These are phyloP conservation scores for Glebionis coronaria DNA, from an alignment of 129 eudicot genomes.

Conservation along the genomic window DNA sequence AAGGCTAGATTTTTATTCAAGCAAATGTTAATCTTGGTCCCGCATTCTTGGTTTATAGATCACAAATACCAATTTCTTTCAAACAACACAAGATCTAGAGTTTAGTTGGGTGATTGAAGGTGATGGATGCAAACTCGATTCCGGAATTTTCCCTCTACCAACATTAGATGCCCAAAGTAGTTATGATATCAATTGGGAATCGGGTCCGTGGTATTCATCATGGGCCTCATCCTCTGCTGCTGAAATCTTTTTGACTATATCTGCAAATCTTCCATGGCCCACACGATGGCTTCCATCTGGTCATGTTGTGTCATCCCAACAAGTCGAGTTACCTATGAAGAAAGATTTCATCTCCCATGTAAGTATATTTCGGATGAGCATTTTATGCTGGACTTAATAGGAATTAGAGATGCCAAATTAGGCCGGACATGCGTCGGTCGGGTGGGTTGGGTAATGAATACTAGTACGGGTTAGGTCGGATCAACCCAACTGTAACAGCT, in stretches of 20 bases:
- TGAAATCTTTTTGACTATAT: conserved; percentile 65
- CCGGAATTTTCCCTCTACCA: conserved; percentile 57
- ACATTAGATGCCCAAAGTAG: conserved; percentile 61
- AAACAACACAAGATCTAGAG: conserved; percentile 59
- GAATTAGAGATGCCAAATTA: background rate
- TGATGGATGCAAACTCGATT: conserved; percentile 78
- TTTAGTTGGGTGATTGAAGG: conserved; percentile 71
- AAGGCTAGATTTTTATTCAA: background rate
- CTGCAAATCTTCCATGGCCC: conserved; percentile 48
- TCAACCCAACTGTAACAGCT: too few relatives aligned
- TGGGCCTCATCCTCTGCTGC: conserved; percentile 57
- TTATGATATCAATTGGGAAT: conserved; percentile 57
- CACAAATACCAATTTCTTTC: conserved; percentile 62
- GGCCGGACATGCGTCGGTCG: background rate
- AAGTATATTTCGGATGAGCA: conserved; percentile 24
- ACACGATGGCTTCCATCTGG: conserved; percentile 81
- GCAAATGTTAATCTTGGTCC: conserved; percentile 13
- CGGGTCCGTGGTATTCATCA: conserved; percentile 62
- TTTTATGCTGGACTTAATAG: too few relatives aligned
- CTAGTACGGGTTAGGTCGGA: too few relatives aligned
- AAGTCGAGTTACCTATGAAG: conserved; percentile 62
- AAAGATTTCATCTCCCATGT: conserved; percentile 49
- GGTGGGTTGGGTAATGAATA: too few relatives aligned
- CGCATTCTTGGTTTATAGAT: conserved; percentile 42
- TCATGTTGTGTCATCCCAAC: conserved; percentile 74